Evolutionary conservation across 2,329 filamentous ascomycete genomes (phyloP), one percentile per base, ranked within the genome.

Genomic region (Xylariomycetidae sp.): DNA sequence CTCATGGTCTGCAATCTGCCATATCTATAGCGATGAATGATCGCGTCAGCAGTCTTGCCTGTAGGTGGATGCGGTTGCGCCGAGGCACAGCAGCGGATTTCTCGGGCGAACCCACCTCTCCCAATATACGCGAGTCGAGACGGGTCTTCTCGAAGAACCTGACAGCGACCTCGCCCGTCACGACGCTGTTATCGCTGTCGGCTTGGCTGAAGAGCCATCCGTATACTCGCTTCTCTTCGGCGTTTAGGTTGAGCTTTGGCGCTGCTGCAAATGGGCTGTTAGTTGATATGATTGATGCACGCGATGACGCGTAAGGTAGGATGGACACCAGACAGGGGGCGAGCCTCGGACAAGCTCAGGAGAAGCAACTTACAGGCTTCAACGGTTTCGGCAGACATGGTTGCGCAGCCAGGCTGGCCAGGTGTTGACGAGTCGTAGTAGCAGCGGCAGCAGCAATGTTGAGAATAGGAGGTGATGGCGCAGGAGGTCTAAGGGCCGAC

Each of bases 121-220:
- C 92, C 39, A 98, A 72, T 30, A 92, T 73, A 42, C 85, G 79
- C 34, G 89, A 86, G 41, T 90, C 79, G 30, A 98, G 72, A 48
- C 85, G 82, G 28, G 92, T 96, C 70, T 92, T 92, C 63, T 96
- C 89, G 57, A 98, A 98, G 70, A 98, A 96, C 59, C 88, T 86
- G 59, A 98, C 89, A 38, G 92, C 92, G 41, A 93, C 76, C 63
- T 98, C 92, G 61, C 92, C 92, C 13, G 92, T 95, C 20, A 98
- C 86, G 44, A 96, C 88, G 35, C 89, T 88, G 57, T 78, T 84
- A 50, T 95, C 92, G 39, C 82, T 84, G 63, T 98, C 92, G 47
- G 92, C 92, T 52, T 88, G 82, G 59, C 85, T 80, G 65, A 98
- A 95, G 43, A 98, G 80, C 62, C 92, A 87, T 49, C 84, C 86